These are phyloP conservation scores for Mycena indigotica DNA, from an alignment of 768 basidiomycete genomes.

Conservation along the genomic window DNA sequence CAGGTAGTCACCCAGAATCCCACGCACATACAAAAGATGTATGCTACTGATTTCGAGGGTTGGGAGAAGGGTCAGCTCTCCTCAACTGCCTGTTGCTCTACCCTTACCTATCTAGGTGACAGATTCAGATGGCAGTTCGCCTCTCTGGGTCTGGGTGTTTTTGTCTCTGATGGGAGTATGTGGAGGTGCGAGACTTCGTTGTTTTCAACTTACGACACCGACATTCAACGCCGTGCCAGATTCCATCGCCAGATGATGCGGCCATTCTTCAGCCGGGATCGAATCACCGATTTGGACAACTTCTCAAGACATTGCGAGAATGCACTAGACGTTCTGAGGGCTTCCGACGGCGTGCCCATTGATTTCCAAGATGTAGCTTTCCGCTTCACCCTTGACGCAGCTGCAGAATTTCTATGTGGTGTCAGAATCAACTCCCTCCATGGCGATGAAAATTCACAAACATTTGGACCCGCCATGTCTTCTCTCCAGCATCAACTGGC, in stretches of 20 bases:
- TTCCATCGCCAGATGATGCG: slow-evolving; percentile 11
- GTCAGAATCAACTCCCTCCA: slow-evolving; percentile 3
- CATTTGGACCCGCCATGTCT: slow-evolving; percentile 5
- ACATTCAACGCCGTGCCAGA: background rate
- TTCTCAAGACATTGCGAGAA: slow-evolving; percentile 9
- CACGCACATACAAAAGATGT: slow-evolving; percentile 9
- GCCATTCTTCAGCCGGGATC: slow-evolving; percentile 8
- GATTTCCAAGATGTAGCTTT: slow-evolving; percentile 9
- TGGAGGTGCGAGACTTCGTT: slow-evolving; percentile 3
- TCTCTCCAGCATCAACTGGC: background rate
- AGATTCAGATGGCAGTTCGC: background rate
- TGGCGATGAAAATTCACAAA: background rate
- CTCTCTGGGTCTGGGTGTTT: background rate
- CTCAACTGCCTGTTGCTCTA: background rate
- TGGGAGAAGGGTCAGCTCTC: slow-evolving; percentile 12
- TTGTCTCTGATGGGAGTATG: background rate
- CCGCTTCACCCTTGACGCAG: slow-evolving; percentile 4
- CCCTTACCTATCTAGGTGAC: background rate
- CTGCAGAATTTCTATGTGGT: slow-evolving; percentile 8
- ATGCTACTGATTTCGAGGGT: slow-evolving; percentile 10
- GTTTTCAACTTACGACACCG: background rate
- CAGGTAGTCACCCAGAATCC: slow-evolving; percentile 5
- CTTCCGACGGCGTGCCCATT: slow-evolving; percentile 1
- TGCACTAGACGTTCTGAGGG: slow-evolving; percentile 1
- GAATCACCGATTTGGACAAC: background rate